Percentiles rank a stretch among this genome's conserved stretches.
These are phyloP conservation scores for Lagerstroemia speciosa DNA, from an alignment of 345 rosid genomes.

Conservation along the genomic window DNA sequence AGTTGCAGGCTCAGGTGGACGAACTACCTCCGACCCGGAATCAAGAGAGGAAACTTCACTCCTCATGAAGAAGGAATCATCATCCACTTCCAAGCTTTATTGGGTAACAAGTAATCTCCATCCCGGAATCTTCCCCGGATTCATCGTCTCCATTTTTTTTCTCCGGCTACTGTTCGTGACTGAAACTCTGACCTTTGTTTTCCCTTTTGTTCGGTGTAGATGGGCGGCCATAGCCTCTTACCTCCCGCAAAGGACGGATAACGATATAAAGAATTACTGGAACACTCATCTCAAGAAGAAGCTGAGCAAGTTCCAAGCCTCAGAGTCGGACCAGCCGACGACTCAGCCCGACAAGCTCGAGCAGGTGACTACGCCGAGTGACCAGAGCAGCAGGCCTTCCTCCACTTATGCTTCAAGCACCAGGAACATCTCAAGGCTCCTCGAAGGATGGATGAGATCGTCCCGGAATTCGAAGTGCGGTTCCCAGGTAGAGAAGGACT, in stretches of 20 bases:
- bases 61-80: slow-evolving; percentile 98
- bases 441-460: slow-evolving; percentile 24
- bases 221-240: slow-evolving; percentile 99
- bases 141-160: too few relatives aligned
- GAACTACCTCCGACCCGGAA: slow-evolving; percentile 97
- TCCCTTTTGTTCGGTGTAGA: slow-evolving; percentile 19
- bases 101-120: slow-evolving; percentile 94
- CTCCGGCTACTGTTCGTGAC: background rate
- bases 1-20: slow-evolving; percentile 99
- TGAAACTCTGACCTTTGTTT: background rate
- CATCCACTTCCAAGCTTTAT: slow-evolving; percentile 89
- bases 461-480: slow-evolving; percentile 12
- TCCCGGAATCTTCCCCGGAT: too few relatives aligned
- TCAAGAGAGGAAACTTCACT: slow-evolving; percentile 93
- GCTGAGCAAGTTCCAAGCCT: slow-evolving; percentile 57
- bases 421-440: slow-evolving; percentile 41
- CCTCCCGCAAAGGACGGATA: slow-evolving; percentile 73
- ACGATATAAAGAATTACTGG: slow-evolving; percentile 98
- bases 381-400: slow-evolving; percentile 5
- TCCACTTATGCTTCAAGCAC: slow-evolving; percentile 81
- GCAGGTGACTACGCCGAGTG: background rate
- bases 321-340: slow-evolving; percentile 7
- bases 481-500: background rate
- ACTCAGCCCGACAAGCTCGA: slow-evolving; percentile 17
- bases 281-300: slow-evolving; percentile 99